phyloP scores from a whole-genome alignment of 2,329 filamentous ascomycete genomes.

The Grosmannia serpens region DNA sequence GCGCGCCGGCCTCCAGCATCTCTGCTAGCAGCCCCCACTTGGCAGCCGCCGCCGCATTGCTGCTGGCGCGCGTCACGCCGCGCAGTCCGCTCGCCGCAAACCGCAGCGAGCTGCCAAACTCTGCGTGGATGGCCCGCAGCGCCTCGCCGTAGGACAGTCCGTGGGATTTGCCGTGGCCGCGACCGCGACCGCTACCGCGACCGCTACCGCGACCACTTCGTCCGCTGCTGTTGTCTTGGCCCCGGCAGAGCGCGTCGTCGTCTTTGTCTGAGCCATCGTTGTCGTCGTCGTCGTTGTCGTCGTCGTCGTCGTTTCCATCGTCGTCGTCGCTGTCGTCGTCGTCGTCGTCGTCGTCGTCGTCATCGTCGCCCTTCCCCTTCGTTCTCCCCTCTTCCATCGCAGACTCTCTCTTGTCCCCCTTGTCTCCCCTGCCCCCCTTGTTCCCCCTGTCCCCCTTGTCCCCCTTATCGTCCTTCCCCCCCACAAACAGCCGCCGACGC shows the following conservation, averaged over 20 bases:
- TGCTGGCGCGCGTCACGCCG: constrained; percentile 62
- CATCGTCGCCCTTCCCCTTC: constrained; percentile 6
- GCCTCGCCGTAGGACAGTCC: constrained; percentile 36
- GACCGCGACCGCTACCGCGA: no score
- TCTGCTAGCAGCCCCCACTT: constrained; percentile 77
- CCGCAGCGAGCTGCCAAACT: constrained; percentile 53
- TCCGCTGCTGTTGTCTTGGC: not conserved
- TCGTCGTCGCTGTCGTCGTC: constrained; percentile 9
- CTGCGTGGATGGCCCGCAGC: constrained; percentile 43
- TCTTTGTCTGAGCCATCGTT: constrained; percentile 3
- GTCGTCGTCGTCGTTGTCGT: constrained; percentile 14
- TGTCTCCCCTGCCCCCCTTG: constrained; percentile 7
- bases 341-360: constrained; percentile 7
- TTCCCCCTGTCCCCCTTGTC: constrained; percentile 6
- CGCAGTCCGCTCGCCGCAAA: constrained; percentile 66
- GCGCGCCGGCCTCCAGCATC: constrained; percentile 50
- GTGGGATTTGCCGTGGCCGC: not conserved
- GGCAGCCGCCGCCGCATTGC: constrained; percentile 38
- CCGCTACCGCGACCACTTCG: no score
- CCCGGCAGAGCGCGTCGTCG: no score
- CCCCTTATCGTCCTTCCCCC: not conserved
- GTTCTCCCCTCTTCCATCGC: not conserved
- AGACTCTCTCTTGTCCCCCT: constrained; percentile 1
- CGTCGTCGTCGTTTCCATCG: constrained; percentile 7
- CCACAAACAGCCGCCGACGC: constrained; percentile 3